Conservation (phyloP, 495 filamentous ascomycete genomes). For the Penicillium parvum region DNA sequence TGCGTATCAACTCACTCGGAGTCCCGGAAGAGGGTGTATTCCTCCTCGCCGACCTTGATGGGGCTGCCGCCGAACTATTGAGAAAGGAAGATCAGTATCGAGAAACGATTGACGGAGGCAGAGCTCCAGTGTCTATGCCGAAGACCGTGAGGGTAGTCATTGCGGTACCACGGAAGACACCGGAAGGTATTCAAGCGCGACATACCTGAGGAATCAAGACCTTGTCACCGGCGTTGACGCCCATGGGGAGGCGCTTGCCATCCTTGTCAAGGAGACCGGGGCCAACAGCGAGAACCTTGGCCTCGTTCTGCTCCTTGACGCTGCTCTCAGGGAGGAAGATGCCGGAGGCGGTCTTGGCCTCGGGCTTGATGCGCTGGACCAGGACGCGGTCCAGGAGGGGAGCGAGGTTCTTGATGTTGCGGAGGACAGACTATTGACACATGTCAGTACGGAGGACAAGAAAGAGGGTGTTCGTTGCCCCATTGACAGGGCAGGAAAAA, state of each 20-base stretch:
- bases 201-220: slow-evolving; percentile 95
- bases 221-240: slow-evolving; percentile 78
- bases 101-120: background rate
- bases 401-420: slow-evolving; percentile 90
- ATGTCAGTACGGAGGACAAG: slow-evolving; percentile 1
- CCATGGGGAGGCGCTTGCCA: slow-evolving; percentile 77
- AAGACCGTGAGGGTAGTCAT: too few relatives aligned
- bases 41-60: slow-evolving; percentile 95
- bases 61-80: slow-evolving; percentile 88
- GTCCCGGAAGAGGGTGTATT: slow-evolving; percentile 93
- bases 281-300: slow-evolving; percentile 89
- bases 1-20: slow-evolving; percentile 68
- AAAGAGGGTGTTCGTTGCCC: background rate
- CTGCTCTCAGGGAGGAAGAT: slow-evolving; percentile 96
- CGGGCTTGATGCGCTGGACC: slow-evolving; percentile 96
- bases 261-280: slow-evolving; percentile 83
- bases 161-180: slow-evolving; percentile 2
- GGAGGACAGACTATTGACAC: slow-evolving; percentile 58
- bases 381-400: slow-evolving; percentile 98
- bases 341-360: slow-evolving; percentile 89
- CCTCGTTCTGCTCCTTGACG: slow-evolving; percentile 98
- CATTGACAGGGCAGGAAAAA: slow-evolving; percentile 10
- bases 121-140: background rate
- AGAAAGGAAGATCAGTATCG: slow-evolving; percentile 8
- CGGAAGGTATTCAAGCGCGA: slow-evolving; percentile 7